Conservation (phyloP, 768 basidiomycete genomes). For the Favolaschia claudopus region DNA sequence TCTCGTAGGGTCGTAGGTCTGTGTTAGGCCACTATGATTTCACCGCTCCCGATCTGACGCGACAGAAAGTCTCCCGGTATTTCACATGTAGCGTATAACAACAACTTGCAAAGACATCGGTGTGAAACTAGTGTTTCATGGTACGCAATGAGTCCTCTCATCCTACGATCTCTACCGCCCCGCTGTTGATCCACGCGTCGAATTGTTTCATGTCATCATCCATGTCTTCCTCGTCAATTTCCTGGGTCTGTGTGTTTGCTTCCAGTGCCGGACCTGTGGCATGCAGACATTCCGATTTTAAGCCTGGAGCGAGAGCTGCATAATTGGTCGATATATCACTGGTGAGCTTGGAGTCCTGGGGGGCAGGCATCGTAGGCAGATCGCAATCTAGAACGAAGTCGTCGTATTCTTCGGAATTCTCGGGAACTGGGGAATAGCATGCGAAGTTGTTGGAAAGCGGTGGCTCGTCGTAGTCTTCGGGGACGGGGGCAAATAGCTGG, state of each 20-base stretch:
- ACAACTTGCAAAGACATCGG: too few relatives aligned
- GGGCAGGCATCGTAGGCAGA: constrained; percentile 27
- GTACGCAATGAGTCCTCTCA: neutral
- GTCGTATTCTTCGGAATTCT: constrained; percentile 25
- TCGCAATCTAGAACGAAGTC: constrained; percentile 43
- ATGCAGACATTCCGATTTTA: neutral
- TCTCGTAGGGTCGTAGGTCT: too few relatives aligned
- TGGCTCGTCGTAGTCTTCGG: constrained; percentile 6
- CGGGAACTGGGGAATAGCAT: neutral
- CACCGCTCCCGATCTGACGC: too few relatives aligned
- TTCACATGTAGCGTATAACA: too few relatives aligned
- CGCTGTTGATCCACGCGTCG: constrained; percentile 74
- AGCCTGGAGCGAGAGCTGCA: neutral
- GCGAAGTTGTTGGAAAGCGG: constrained; percentile 2
- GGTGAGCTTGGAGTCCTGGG: constrained; percentile 14
- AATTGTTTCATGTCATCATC: constrained; percentile 68
- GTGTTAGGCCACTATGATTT: too few relatives aligned
- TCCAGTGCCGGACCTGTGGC: neutral
- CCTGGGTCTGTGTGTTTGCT: neutral
- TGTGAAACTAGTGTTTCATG: neutral
- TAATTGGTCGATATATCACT: constrained; percentile 11
- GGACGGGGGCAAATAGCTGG: constrained; percentile 1
- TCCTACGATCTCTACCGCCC: constrained; percentile 59
- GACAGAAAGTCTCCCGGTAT: too few relatives aligned
- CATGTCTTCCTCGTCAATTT: constrained; percentile 26